phyloP scores from a whole-genome alignment of 768 basidiomycete genomes.

The Cyathus striatus region DNA sequence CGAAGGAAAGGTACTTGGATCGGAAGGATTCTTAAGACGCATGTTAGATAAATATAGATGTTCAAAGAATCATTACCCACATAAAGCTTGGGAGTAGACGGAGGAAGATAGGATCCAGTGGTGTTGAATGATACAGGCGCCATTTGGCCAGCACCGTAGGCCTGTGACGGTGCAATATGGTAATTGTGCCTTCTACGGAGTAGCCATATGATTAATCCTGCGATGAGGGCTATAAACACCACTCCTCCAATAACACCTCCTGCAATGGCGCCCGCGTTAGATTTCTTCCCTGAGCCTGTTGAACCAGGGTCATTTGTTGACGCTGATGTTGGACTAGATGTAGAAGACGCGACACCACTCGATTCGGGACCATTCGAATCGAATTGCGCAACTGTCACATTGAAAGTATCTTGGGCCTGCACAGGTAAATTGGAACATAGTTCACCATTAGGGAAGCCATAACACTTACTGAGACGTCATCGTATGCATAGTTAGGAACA shows the following conservation, averaged over 20 bases:
- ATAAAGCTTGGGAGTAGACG: slow-evolving; percentile 28
- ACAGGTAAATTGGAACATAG: neutral
- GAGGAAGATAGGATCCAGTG: slow-evolving; percentile 11
- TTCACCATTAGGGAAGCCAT: neutral
- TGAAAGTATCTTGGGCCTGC: slow-evolving; percentile 25
- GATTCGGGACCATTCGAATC: slow-evolving; percentile 27
- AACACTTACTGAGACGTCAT: slow-evolving; percentile 31
- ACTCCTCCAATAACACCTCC: slow-evolving; percentile 62
- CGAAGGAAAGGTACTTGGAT: slow-evolving; percentile 34
- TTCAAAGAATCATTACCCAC: slow-evolving; percentile 19
- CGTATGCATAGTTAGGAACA: slow-evolving; percentile 48
- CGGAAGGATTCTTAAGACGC: slow-evolving; percentile 26
- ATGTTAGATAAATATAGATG: slow-evolving; percentile 2
- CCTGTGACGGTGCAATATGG: slow-evolving; percentile 16
- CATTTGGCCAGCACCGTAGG: slow-evolving; percentile 8
- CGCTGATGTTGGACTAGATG: slow-evolving; percentile 15
- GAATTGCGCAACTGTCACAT: slow-evolving; percentile 21
- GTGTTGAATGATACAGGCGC: slow-evolving; percentile 15
- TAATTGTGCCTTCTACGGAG: slow-evolving; percentile 16
- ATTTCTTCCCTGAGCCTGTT: slow-evolving; percentile 10
- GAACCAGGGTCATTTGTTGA: slow-evolving; percentile 8
- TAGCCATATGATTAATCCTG: slow-evolving; percentile 18
- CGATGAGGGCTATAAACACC: slow-evolving; percentile 38
- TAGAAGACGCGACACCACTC: slow-evolving; percentile 17
- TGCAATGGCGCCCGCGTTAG: slow-evolving; percentile 47